These are phyloP conservation scores for Achlya hypogyna DNA, from an alignment of 352 stramenopile genomes.

Conservation along the genomic window DNA sequence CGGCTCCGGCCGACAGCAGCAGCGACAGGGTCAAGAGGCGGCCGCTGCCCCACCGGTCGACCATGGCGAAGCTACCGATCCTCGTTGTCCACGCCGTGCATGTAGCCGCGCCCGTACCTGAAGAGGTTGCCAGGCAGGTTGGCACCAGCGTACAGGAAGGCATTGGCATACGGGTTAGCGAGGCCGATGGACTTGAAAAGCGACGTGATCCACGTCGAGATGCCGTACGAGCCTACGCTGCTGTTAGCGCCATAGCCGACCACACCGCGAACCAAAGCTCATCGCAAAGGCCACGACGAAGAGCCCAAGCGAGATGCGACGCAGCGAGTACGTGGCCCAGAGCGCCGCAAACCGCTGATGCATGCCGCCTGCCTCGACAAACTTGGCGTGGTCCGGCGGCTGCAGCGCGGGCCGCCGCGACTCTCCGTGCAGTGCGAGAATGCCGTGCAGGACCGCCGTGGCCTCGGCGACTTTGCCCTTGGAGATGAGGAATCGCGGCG, in stretches of 20 bases:
- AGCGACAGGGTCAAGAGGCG: conserved; percentile 57
- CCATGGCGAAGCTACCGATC: conserved; percentile 42
- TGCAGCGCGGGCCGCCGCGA: conserved; percentile 50
- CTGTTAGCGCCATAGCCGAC: conserved; percentile 26
- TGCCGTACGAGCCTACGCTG: conserved; percentile 86
- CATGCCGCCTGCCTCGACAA: neutral
- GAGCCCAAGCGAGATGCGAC: neutral
- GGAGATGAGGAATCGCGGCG: conserved; percentile 63
- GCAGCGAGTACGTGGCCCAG: conserved; percentile 1
- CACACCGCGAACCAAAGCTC: conserved; percentile 11
- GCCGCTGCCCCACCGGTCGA: conserved; percentile 63
- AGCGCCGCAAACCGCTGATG: neutral
- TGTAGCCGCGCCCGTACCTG: no score
- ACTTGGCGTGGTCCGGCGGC: neutral
- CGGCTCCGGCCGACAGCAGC: conserved; percentile 48
- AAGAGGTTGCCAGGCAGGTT: conserved; percentile 89
- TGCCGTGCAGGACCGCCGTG: conserved; percentile 50
- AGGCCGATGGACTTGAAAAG: conserved; percentile 82
- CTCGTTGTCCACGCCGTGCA: neutral
- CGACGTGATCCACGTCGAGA: conserved; percentile 92
- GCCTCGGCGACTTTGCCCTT: conserved; percentile 45
- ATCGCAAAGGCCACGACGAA: conserved; percentile 19
- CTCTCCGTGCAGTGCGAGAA: conserved; percentile 43
- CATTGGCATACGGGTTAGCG: conserved; percentile 87
- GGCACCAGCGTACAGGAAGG: conserved; percentile 85